Percentiles rank a stretch among this genome's conserved stretches.
Conservation (phyloP, 306 rosid genomes). For the Astragalus membranaceus region DNA sequence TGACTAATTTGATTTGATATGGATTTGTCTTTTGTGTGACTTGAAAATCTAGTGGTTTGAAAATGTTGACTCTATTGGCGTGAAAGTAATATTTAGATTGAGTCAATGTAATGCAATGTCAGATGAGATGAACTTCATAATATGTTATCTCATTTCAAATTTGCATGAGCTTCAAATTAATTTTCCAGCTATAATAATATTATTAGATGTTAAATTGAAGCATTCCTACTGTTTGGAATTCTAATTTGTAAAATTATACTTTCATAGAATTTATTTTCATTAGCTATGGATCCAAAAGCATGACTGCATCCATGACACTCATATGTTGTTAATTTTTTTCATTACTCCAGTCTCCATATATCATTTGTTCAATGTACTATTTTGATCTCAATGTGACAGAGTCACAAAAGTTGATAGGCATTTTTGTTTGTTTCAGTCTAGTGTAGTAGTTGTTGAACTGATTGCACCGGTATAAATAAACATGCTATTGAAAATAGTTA, state of each 20-base stretch:
- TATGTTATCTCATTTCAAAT: neutral
- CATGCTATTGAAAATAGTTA: no score
- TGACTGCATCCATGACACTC: neutral
- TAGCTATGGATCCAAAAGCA: neutral
- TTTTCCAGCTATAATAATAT: neutral
- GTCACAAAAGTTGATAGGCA: conserved; percentile 17
- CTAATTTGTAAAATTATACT: neutral
- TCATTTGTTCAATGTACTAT: neutral
- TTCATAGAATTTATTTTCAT: neutral
- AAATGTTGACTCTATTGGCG: neutral
- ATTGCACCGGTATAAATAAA: no score
- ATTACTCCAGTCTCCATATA: neutral
- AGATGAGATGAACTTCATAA: neutral
- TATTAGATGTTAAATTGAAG: neutral
- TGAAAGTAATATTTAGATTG: neutral
- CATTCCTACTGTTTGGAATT: neutral
- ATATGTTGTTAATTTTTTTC: conserved; percentile 3
- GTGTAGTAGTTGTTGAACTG: no score
- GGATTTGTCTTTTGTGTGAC: neutral
- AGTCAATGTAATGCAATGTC: neutral
- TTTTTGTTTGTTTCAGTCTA: conserved; percentile 66
- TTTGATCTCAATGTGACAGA: conserved; percentile 2
- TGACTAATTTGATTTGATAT: no score
- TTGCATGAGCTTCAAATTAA: neutral
- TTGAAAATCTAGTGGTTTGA: conserved; percentile 4